A percentile compares a stretch with the other conserved stretches of the same genome.
phyloP scores from a whole-genome alignment of 495 filamentous ascomycete species.

The Tuber calosporum region DNA sequence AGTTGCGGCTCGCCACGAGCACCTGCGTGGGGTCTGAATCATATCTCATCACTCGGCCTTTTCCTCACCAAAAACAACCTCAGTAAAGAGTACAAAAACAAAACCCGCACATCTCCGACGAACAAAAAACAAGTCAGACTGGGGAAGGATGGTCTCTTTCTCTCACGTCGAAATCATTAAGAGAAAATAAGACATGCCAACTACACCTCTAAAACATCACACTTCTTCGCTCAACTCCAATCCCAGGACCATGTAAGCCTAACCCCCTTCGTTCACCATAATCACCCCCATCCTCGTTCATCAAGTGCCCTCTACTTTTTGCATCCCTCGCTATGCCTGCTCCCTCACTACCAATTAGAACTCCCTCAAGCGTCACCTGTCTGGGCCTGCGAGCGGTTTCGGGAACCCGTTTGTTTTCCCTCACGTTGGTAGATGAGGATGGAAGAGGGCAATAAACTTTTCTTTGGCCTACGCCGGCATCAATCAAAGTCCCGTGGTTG shows the following conservation, averaged over 20 bases:
- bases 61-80: constrained; percentile 4
- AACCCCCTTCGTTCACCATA: constrained; percentile 20
- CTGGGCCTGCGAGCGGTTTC: constrained; percentile 14
- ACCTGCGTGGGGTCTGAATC: too few relatives aligned
- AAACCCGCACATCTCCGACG: background rate
- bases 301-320: constrained; percentile 17
- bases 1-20: background rate
- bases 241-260: constrained; percentile 9
- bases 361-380: constrained; percentile 23
- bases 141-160: background rate
- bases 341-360: constrained; percentile 7
- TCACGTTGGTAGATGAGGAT: constrained; percentile 15
- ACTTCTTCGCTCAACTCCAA: constrained; percentile 27
- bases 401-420: constrained; percentile 16
- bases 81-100: constrained; percentile 10
- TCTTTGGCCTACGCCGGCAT: background rate
- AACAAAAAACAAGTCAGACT: constrained; percentile 12
- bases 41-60: background rate
- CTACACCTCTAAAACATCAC: constrained; percentile 28
- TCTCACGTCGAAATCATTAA: constrained; percentile 10
- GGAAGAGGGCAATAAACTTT: constrained; percentile 16
- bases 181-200: constrained; percentile 1
- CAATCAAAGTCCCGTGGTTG: background rate
- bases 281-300: constrained; percentile 9
- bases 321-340: constrained; percentile 4